phyloP scores from a whole-genome alignment of 345 rosid species.

The Eucalyptus curtisii region DNA sequence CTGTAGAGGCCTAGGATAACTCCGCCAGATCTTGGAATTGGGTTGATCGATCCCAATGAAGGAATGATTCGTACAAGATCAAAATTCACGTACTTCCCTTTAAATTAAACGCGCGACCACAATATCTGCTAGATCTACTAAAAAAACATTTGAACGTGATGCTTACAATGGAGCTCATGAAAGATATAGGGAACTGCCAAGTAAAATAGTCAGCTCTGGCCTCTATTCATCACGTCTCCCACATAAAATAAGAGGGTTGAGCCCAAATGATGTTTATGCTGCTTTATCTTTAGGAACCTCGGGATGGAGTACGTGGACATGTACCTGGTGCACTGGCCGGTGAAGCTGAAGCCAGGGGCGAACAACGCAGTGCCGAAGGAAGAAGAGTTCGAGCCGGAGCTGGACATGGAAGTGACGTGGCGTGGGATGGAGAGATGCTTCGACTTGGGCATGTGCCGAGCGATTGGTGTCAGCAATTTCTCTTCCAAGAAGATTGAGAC shows the following conservation, averaged over 20 bases:
- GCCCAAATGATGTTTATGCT: neutral
- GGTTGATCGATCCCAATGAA: neutral
- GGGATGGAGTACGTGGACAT: conserved; percentile 67
- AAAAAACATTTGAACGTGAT: neutral
- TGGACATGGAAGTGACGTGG: conserved; percentile 75
- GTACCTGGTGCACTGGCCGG: conserved; percentile 95
- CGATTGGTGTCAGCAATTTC: conserved; percentile 91
- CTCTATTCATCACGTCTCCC: neutral
- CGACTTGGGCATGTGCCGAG: conserved; percentile 52
- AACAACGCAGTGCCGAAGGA: conserved; percentile 38
- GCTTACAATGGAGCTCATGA: neutral
- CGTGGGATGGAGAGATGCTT: conserved; percentile 73
- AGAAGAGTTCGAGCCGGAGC: conserved; percentile 45
- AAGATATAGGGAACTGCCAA: neutral
- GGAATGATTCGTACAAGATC: neutral
- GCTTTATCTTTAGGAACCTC: conserved; percentile 20
- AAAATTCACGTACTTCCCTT: neutral
- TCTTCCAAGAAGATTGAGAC: conserved; percentile 43
- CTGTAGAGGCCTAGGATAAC: neutral
- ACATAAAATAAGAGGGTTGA: neutral
- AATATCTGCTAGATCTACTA: neutral
- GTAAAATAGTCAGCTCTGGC: neutral
- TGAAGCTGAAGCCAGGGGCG: conserved; percentile 67
- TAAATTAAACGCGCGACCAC: neutral
- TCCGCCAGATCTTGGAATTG: neutral